These are phyloP conservation scores for Pichia phayaonensis DNA, from an alignment of 805 yeast species.

Conservation along the genomic window DNA sequence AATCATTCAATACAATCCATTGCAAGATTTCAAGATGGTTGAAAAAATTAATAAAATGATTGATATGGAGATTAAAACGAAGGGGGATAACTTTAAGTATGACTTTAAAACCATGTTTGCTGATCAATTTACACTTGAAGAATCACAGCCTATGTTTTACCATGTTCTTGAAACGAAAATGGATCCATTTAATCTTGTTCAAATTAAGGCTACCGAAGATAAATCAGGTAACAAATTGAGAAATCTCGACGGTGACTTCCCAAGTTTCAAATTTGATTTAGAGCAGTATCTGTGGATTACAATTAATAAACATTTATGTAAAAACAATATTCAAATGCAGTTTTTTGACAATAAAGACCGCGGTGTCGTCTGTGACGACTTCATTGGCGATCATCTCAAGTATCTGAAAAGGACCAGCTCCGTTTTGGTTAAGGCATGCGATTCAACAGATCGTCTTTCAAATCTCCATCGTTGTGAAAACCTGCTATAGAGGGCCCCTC, in stretches of 20 bases:
- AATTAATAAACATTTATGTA: conserved; percentile 16
- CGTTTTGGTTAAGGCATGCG: not conserved
- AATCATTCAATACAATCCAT: not conserved
- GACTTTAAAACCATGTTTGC: not conserved
- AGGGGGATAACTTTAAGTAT: not conserved
- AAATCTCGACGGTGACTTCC: conserved; percentile 18
- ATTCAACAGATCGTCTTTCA: not conserved
- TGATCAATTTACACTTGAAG: not conserved
- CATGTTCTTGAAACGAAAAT: conserved; percentile 44
- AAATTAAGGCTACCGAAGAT: conserved; percentile 11
- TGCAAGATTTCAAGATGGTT: not conserved
- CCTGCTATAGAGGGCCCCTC: not conserved
- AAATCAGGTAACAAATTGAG: conserved; percentile 10
- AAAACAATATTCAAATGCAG: not conserved
- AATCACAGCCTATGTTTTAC: conserved; percentile 7
- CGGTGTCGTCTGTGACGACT: not conserved
- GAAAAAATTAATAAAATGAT: too few species aligned
- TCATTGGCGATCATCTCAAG: not conserved
- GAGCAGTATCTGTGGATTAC: conserved; percentile 19
- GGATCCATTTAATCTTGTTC: conserved; percentile 33
- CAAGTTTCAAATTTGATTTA: conserved; percentile 15
- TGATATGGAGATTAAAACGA: not conserved
- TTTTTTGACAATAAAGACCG: not conserved
- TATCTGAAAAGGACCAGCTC: not conserved
- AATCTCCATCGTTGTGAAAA: not conserved